Conservation (phyloP, 345 rosid species). For the Erysimum cheiranthoides region DNA sequence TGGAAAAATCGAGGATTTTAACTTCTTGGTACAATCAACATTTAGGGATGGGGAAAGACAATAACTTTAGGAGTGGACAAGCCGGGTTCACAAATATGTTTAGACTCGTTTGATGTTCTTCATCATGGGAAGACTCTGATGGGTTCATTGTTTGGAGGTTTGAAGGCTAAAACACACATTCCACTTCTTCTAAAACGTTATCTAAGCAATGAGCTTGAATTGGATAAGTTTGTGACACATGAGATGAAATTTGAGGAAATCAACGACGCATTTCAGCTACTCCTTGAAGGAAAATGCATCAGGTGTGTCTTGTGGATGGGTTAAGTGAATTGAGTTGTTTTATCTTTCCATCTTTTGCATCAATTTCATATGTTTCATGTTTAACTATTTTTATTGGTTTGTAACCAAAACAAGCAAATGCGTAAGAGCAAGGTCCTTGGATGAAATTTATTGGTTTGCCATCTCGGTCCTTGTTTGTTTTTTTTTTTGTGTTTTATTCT, state of each 20-base stretch:
- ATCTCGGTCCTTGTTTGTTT: too few species aligned
- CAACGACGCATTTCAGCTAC: conserved; percentile 72
- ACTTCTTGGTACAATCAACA: background rate
- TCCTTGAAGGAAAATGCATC: conserved; percentile 62
- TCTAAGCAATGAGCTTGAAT: conserved; percentile 66
- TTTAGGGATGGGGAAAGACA: conserved; percentile 93
- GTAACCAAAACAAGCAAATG: background rate
- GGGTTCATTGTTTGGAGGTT: conserved; percentile 80
- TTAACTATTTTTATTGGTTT: background rate
- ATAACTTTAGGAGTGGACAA: conserved; percentile 78
- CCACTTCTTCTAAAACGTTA: conserved; percentile 78
- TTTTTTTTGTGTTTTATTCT: too few species aligned
- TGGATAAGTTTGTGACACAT: conserved; percentile 85
- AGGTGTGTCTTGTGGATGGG: conserved; percentile 84
- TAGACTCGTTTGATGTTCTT: conserved; percentile 65
- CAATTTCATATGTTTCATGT: conserved; percentile 7
- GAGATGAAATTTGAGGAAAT: conserved; percentile 74
- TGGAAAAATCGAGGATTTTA: background rate
- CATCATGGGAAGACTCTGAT: conserved; percentile 58
- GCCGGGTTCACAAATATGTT: conserved; percentile 60
- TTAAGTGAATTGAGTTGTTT: conserved; percentile 38
- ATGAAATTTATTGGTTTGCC: too few species aligned
- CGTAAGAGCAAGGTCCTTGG: background rate
- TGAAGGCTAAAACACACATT: conserved; percentile 81
- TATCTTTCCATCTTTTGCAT: background rate